Percentiles rank a stretch among this genome's conserved stretches.
Evolutionary conservation across 208 protist species (phyloP).

Genomic region (Herpetomonas samuelpessoai): DNA sequence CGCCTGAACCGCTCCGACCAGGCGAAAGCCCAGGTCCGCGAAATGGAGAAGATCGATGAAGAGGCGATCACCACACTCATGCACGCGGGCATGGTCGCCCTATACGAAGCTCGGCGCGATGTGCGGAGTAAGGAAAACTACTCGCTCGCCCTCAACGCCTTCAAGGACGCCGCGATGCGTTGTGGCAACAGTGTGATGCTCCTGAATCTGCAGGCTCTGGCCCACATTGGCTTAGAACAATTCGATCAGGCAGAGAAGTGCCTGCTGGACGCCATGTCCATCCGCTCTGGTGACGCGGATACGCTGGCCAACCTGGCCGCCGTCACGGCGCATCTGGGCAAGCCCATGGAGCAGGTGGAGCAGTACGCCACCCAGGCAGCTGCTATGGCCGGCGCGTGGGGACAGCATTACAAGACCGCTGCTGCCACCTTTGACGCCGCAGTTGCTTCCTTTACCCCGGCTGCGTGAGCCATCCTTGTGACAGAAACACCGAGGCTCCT

Average conservation of each 20-base stretch:
- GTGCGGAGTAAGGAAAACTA: constrained; percentile 23
- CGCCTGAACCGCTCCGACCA: constrained; percentile 70
- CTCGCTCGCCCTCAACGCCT: constrained; percentile 48
- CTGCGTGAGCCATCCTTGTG: no score
- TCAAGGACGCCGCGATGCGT: constrained; percentile 75
- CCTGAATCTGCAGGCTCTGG: constrained; percentile 75
- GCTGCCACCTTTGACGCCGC: constrained; percentile 43
- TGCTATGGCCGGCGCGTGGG: constrained; percentile 36
- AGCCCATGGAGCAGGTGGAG: constrained; percentile 43
- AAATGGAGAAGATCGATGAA: constrained; percentile 83
- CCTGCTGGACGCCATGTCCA: constrained; percentile 69
- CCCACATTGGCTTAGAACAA: constrained; percentile 59
- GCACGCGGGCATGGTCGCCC: constrained; percentile 44
- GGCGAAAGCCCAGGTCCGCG: constrained; percentile 58
- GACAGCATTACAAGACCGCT: constrained; percentile 21
- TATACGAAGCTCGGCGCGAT: constrained; percentile 51
- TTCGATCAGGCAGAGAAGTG: constrained; percentile 67
- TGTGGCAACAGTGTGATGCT: constrained; percentile 65
- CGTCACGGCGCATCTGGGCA: constrained; percentile 46
- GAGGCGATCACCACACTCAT: constrained; percentile 80
- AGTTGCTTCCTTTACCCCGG: constrained; percentile 12
- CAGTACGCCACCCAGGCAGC: constrained; percentile 60
- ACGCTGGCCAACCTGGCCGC: constrained; percentile 82
- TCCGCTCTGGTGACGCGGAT: constrained; percentile 60
- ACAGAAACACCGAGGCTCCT: no score